A percentile compares a stretch with the other conserved stretches of the same genome.
phyloP scores from a whole-genome alignment of 179 eudicot species.

The Corrigiola litoralis region DNA sequence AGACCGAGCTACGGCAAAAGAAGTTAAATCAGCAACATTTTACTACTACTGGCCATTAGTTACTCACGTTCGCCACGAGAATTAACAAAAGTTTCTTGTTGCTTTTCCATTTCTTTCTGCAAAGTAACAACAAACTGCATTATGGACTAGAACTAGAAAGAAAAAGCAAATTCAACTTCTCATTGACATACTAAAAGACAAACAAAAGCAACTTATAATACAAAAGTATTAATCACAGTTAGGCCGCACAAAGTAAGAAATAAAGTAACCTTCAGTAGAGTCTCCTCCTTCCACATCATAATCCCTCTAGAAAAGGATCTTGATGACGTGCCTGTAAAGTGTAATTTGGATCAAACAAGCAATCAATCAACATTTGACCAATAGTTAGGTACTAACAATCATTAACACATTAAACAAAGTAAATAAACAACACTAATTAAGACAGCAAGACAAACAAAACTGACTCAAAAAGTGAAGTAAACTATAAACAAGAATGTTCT shows the following conservation, averaged over 20 bases:
- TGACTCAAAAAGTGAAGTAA: no score
- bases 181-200: no score
- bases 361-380: slow-evolving; percentile 7
- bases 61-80: slow-evolving; percentile 91
- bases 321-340: slow-evolving; percentile 79
- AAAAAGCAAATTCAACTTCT: neutral
- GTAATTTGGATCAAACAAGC: slow-evolving; percentile 9
- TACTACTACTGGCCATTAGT: neutral
- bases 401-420: neutral
- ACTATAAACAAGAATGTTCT: no score
- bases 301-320: slow-evolving; percentile 79
- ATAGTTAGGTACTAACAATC: neutral
- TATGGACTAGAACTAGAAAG: neutral
- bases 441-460: no score
- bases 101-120: slow-evolving; percentile 70
- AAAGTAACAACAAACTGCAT: slow-evolving; percentile 7
- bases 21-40: neutral
- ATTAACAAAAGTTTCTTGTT: slow-evolving; percentile 39
- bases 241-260: slow-evolving; percentile 1
- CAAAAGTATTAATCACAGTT: slow-evolving; percentile 12
- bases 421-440: no score
- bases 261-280: slow-evolving; percentile 49
- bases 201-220: no score
- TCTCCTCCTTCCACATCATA: slow-evolving; percentile 98
- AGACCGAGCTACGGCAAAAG: neutral